Percentiles rank a stretch among this genome's conserved stretches.
Evolutionary conservation across 352 stramenopile species (phyloP).

Genomic region (Phytophthora citricola): DNA sequence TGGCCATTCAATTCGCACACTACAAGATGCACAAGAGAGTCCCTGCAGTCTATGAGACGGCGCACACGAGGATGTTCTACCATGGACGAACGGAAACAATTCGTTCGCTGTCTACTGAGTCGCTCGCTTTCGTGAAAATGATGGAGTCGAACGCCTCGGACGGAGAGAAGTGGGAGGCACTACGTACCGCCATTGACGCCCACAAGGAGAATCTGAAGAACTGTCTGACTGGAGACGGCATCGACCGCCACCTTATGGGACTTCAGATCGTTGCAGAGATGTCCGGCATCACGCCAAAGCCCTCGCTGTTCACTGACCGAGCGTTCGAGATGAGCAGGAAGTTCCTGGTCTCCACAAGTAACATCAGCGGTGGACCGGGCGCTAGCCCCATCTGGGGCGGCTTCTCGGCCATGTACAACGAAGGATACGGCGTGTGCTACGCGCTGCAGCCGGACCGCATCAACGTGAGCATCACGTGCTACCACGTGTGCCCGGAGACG

Average conservation of each 20-base stretch:
- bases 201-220: constrained; percentile 94
- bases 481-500: constrained; percentile 83
- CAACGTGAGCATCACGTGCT: constrained; percentile 95
- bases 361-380: constrained; percentile 93
- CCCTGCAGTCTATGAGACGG: constrained; percentile 97
- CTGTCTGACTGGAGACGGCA: constrained; percentile 85
- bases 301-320: constrained; percentile 94
- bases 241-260: constrained; percentile 97
- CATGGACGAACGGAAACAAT: constrained; percentile 96
- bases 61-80: constrained; percentile 97
- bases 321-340: constrained; percentile 94
- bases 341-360: constrained; percentile 95
- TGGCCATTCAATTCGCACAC: constrained; percentile 97
- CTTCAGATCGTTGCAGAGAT: constrained; percentile 95
- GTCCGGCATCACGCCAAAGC: constrained; percentile 87
- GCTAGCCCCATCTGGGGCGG: constrained; percentile 97
- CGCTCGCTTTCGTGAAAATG: constrained; percentile 90
- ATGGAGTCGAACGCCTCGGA: constrained; percentile 79
- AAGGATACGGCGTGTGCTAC: constrained; percentile 97
- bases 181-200: constrained; percentile 88
- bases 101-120: constrained; percentile 89
- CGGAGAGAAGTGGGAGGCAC: constrained; percentile 85
- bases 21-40: constrained; percentile 95
- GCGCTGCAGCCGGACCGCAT: constrained; percentile 94
- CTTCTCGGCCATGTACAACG: constrained; percentile 95